A percentile compares a stretch with the other conserved stretches of the same genome.
Evolutionary conservation across 495 filamentous ascomycete species (phyloP).

Genomic region (Penicillium flavigenum): DNA sequence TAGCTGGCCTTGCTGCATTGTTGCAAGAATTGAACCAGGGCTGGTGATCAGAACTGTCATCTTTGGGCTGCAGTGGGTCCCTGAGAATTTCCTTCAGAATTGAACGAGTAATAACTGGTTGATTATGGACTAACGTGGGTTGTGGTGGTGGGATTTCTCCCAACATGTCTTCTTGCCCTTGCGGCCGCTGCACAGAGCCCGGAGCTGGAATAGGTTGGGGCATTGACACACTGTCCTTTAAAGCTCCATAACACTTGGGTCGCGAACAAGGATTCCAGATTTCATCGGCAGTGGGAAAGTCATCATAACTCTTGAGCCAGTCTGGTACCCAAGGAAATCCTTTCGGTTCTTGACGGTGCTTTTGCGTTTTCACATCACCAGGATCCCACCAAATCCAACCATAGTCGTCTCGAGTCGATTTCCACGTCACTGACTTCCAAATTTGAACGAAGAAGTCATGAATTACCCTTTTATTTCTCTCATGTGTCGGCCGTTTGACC

Average conservation of each 20-base stretch:
- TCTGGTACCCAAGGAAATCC: slow-evolving; percentile 26
- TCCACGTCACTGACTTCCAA: slow-evolving; percentile 36
- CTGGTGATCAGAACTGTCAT: background rate
- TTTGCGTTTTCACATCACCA: slow-evolving; percentile 23
- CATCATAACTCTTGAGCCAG: slow-evolving; percentile 33
- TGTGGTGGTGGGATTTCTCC: background rate
- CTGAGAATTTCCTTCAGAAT: slow-evolving; percentile 6
- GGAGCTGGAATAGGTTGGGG: background rate
- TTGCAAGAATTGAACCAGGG: background rate
- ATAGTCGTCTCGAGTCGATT: slow-evolving; percentile 36
- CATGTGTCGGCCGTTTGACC: slow-evolving; percentile 36
- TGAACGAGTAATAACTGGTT: slow-evolving; percentile 2
- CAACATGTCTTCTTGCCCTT: background rate
- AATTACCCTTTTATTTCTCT: slow-evolving; percentile 31
- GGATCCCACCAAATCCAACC: slow-evolving; percentile 48
- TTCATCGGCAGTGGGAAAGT: slow-evolving; percentile 24
- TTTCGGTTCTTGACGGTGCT: slow-evolving; percentile 16
- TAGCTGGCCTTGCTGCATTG: background rate
- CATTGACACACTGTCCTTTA: background rate
- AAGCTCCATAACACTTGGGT: slow-evolving; percentile 19
- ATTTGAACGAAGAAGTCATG: slow-evolving; percentile 22
- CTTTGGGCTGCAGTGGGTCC: background rate
- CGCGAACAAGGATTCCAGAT: slow-evolving; percentile 30
- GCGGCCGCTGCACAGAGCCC: background rate
- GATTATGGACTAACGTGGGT: background rate